phyloP scores from a whole-genome alignment of 768 basidiomycete genomes.

The Trametes coccinea region DNA sequence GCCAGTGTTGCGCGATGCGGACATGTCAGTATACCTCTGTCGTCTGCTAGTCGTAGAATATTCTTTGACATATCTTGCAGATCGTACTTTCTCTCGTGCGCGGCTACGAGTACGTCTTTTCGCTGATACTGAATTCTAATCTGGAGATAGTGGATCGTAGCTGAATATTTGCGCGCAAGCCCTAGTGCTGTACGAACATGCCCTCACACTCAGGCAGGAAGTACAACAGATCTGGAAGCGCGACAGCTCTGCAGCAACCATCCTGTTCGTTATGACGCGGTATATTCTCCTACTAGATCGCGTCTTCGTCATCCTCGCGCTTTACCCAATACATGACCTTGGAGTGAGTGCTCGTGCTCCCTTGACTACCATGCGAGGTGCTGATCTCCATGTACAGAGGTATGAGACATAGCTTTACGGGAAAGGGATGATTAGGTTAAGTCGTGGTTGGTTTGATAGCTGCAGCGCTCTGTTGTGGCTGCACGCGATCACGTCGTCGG shows the following conservation, averaged over 20 bases:
- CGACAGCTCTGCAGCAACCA: constrained; percentile 7
- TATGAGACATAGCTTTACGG: no score
- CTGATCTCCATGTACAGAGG: no score
- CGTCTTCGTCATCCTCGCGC: constrained; percentile 7
- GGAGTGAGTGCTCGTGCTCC: background rate
- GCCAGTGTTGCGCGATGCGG: constrained; percentile 9
- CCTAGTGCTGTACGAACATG: constrained; percentile 18
- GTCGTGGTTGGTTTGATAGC: background rate
- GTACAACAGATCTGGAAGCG: constrained; percentile 21
- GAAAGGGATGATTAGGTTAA: no score
- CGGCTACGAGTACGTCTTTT: constrained; percentile 12
- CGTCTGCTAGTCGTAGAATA: no score
- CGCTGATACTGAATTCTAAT: background rate
- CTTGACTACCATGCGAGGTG: no score
- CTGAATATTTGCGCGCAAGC: background rate
- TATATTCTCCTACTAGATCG: constrained; percentile 20
- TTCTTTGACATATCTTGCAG: background rate
- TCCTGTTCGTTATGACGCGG: constrained; percentile 19
- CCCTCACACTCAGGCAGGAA: constrained; percentile 17
- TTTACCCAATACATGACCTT: background rate
- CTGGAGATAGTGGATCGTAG: no score
- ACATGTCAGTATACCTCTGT: constrained; percentile 3
- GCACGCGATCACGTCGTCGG: background rate
- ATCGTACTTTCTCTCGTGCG: constrained; percentile 16
- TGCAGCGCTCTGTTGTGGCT: constrained; percentile 10